Percentiles rank a stretch among this genome's conserved stretches.
phyloP scores from a whole-genome alignment of 805 yeast genomes.

The Cyberlindnera xylosilytica region DNA sequence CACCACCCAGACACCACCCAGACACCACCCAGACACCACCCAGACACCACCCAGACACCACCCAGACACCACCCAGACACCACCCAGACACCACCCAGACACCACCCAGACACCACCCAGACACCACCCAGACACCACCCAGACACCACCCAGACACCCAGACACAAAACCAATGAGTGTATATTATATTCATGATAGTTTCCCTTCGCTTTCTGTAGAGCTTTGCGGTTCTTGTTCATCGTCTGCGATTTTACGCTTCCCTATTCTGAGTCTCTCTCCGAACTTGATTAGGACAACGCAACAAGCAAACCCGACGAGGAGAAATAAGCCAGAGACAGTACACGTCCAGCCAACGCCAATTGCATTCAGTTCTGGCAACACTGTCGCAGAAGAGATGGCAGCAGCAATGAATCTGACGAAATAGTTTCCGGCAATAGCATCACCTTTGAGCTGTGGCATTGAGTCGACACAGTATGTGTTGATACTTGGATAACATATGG shows the following conservation, averaged over 20 bases:
- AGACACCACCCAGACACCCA: too few relatives aligned
- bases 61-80: too few relatives aligned
- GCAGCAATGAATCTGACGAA: slow-evolving; percentile 48
- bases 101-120: too few relatives aligned
- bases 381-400: slow-evolving; percentile 49
- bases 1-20: too few relatives aligned
- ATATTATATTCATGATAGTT: background rate
- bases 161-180: too few relatives aligned
- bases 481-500: slow-evolving; percentile 47
- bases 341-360: slow-evolving; percentile 59
- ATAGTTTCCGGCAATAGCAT: slow-evolving; percentile 54
- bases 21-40: too few relatives aligned
- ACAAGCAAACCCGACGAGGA: slow-evolving; percentile 37
- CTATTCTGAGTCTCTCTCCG: slow-evolving; percentile 38
- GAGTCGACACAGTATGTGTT: slow-evolving; percentile 60
- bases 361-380: slow-evolving; percentile 40
- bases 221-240: too few relatives aligned
- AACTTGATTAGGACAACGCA: slow-evolving; percentile 33
- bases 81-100: too few relatives aligned
- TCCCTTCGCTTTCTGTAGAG: slow-evolving; percentile 1
- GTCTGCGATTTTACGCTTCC: too few relatives aligned
- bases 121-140: too few relatives aligned
- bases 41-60: too few relatives aligned
- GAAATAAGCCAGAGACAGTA: slow-evolving; percentile 44
- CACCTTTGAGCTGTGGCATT: slow-evolving; percentile 51